Conservation (phyloP, 805 yeast species). For the Soucietia sequanensis region DNA sequence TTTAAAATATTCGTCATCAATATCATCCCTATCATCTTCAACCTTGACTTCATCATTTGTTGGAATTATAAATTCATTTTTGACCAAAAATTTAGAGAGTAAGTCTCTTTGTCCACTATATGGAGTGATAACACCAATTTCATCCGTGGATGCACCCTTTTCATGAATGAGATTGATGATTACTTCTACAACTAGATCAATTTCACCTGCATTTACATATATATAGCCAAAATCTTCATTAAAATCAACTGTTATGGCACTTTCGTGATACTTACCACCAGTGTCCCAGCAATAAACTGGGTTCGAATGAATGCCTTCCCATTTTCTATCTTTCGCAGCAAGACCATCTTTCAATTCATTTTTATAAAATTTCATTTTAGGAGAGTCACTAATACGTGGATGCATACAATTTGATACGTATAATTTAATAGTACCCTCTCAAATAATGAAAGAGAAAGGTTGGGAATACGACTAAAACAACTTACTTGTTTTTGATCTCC, state of each 20-base stretch:
- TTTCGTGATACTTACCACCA: slow-evolving; percentile 45
- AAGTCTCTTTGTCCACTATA: slow-evolving; percentile 72
- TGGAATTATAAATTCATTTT: slow-evolving; percentile 59
- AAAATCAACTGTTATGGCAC: slow-evolving; percentile 45
- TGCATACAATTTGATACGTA: slow-evolving; percentile 66
- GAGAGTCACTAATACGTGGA: slow-evolving; percentile 59
- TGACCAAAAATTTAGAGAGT: slow-evolving; percentile 48
- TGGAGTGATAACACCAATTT: slow-evolving; percentile 72
- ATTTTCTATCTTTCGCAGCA: slow-evolving; percentile 46
- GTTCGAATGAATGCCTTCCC: slow-evolving; percentile 42
- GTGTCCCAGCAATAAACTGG: slow-evolving; percentile 67
- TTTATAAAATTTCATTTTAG: slow-evolving; percentile 51
- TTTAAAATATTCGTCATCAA: slow-evolving; percentile 39
- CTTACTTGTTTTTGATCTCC: slow-evolving; percentile 78
- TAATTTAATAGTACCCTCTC: slow-evolving; percentile 66
- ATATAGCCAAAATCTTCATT: slow-evolving; percentile 57
- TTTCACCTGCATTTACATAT: slow-evolving; percentile 56
- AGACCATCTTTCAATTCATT: slow-evolving; percentile 58
- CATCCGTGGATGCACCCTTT: slow-evolving; percentile 46
- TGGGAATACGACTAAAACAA: slow-evolving; percentile 67
- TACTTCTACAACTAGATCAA: slow-evolving; percentile 42
- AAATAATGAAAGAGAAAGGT: slow-evolving; percentile 63
- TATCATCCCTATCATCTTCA: slow-evolving; percentile 63
- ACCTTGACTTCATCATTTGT: slow-evolving; percentile 42
- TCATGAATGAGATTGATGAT: slow-evolving; percentile 52